Evolutionary conservation across 139 green algal genomes (phyloP).

Genomic region (Eudorina sp.): DNA sequence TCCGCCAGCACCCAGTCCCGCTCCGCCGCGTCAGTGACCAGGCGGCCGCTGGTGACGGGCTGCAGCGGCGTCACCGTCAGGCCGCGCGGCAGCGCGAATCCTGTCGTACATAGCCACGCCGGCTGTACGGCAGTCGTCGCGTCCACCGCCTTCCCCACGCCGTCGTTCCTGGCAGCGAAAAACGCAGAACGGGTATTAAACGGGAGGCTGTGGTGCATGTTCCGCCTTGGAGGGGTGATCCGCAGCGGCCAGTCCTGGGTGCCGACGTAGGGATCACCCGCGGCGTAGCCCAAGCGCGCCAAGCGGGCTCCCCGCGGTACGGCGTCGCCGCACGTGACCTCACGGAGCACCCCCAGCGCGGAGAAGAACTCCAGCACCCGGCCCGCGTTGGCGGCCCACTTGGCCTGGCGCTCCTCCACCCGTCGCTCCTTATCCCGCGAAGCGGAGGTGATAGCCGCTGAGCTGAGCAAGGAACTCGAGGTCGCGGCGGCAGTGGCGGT

Average conservation of each 20-base stretch:
- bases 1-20: background rate
- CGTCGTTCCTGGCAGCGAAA: no score
- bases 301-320: no score
- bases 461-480: background rate
- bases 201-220: no score
- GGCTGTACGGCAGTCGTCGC: no score
- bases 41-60: conserved; percentile 23
- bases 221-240: no score
- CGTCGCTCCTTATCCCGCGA: background rate
- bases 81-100: background rate
- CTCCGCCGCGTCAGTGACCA: conserved; percentile 32
- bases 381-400: conserved; percentile 44
- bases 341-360: conserved; percentile 26
- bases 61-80: conserved; percentile 2
- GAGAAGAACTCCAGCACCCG: conserved; percentile 56
- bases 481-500: no score
- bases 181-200: no score
- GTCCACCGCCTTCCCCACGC: no score
- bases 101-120: background rate
- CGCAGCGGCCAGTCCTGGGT: no score
- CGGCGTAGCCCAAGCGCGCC: no score
- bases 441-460: background rate
- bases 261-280: no score
- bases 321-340: no score
- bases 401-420: conserved; percentile 30